Conservation (phyloP, 768 basidiomycete species). For the Tricholoma furcatifolium region DNA sequence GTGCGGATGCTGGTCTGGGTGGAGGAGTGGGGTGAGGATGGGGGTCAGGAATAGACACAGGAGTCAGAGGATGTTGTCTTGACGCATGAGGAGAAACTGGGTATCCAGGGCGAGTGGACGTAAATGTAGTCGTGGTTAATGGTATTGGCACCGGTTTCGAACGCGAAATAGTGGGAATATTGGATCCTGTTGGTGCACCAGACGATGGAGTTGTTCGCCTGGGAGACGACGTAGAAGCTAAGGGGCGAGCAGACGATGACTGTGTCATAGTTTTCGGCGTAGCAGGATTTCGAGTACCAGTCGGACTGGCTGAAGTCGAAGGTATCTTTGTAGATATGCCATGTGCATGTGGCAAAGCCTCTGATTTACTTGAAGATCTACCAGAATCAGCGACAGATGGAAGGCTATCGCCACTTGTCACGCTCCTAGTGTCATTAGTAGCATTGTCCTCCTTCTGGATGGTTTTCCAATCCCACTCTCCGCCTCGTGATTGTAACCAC, state of each 20-base stretch:
- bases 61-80: constrained; percentile 33
- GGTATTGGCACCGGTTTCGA: constrained; percentile 44
- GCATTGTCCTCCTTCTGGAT: constrained; percentile 41
- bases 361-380: constrained; percentile 29
- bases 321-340: constrained; percentile 18
- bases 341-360: constrained; percentile 23
- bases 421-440: constrained; percentile 42
- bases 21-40: constrained; percentile 67
- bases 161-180: constrained; percentile 24
- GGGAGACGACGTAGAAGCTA: constrained; percentile 17
- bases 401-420: constrained; percentile 50
- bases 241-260: constrained; percentile 11
- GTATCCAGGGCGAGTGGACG: constrained; percentile 36
- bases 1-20: constrained; percentile 66
- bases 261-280: constrained; percentile 4
- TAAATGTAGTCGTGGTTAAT: constrained; percentile 29
- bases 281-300: constrained; percentile 6
- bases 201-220: constrained; percentile 24
- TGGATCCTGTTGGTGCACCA: constrained; percentile 9
- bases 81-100: constrained; percentile 46
- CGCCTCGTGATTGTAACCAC: constrained; percentile 46
- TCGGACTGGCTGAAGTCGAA: constrained; percentile 15
- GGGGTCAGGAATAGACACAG: constrained; percentile 52
- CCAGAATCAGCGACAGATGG: constrained; percentile 26
- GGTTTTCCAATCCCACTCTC: constrained; percentile 74